phyloP scores from a whole-genome alignment of 495 filamentous ascomycete species.

The Neurospora sp. region DNA sequence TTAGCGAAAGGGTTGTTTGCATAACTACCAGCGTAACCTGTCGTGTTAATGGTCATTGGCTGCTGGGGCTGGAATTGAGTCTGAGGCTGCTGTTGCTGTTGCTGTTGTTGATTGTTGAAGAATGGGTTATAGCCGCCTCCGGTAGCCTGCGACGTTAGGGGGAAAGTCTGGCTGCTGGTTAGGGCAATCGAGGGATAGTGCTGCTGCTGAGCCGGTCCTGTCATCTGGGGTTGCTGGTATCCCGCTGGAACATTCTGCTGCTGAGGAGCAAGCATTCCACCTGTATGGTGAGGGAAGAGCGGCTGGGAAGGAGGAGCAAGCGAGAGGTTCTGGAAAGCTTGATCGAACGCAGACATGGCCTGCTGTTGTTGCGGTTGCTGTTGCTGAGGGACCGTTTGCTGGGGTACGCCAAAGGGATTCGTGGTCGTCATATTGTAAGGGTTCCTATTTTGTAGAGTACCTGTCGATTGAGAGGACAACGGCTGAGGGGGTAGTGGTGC shows the following conservation, averaged over 20 bases:
- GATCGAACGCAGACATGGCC: slow-evolving; percentile 38
- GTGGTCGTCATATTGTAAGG: slow-evolving; percentile 31
- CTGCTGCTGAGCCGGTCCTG: slow-evolving; percentile 51
- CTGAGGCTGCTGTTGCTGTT: slow-evolving; percentile 19
- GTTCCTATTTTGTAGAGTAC: slow-evolving; percentile 42
- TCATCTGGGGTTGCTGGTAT: slow-evolving; percentile 45
- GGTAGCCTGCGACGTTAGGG: slow-evolving; percentile 26
- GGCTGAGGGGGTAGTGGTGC: slow-evolving; percentile 34
- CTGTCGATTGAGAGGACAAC: slow-evolving; percentile 48
- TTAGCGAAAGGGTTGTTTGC: slow-evolving; percentile 35
- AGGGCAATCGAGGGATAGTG: slow-evolving; percentile 33
- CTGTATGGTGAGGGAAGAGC: slow-evolving; percentile 76
- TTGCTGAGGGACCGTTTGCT: slow-evolving; percentile 5
- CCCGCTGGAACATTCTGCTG: slow-evolving; percentile 31
- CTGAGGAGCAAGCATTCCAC: slow-evolving; percentile 54
- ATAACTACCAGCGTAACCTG: slow-evolving; percentile 16
- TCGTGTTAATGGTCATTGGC: slow-evolving; percentile 31
- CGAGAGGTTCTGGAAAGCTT: slow-evolving; percentile 64
- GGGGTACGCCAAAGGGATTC: slow-evolving; percentile 40
- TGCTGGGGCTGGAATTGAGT: slow-evolving; percentile 5
- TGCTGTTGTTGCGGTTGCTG: slow-evolving; percentile 17
- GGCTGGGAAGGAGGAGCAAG: slow-evolving; percentile 49
- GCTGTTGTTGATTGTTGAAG: slow-evolving; percentile 34
- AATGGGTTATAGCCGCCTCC: slow-evolving; percentile 52
- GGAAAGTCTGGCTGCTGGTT: slow-evolving; percentile 38